These are phyloP conservation scores for Zarea fungicola DNA, from an alignment of 2,329 filamentous ascomycete species.

Conservation along the genomic window DNA sequence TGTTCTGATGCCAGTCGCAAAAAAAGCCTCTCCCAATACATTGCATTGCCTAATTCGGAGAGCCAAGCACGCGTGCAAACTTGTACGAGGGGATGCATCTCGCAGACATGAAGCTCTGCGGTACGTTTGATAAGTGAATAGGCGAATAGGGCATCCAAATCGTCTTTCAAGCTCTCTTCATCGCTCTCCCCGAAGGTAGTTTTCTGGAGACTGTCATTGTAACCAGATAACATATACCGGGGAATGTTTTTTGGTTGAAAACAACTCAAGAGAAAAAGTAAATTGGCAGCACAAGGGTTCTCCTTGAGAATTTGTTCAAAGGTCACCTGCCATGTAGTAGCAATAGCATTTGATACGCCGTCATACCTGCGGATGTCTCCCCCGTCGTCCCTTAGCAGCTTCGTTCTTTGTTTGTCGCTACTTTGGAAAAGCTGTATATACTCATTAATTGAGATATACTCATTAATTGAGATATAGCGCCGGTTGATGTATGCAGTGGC, in stretches of 20 bases:
- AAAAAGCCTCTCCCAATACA: slow-evolving; percentile 14
- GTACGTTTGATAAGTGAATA: slow-evolving; percentile 17
- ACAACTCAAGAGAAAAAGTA: slow-evolving; percentile 43
- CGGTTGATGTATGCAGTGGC: slow-evolving; percentile 24
- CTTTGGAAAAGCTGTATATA: slow-evolving; percentile 27
- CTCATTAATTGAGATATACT: slow-evolving; percentile 18
- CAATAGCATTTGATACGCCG: slow-evolving; percentile 21
- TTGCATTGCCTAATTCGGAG: slow-evolving; percentile 1
- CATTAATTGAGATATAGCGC: slow-evolving; percentile 19
- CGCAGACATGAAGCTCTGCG: slow-evolving; percentile 4
- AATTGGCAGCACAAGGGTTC: slow-evolving; percentile 30
- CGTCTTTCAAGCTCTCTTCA: slow-evolving; percentile 11
- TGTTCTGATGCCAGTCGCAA: slow-evolving; percentile 10
- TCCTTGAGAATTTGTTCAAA: slow-evolving; percentile 29
- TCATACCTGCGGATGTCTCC: slow-evolving; percentile 14
- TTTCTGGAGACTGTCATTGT: not conserved
- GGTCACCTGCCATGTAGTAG: slow-evolving; percentile 24
- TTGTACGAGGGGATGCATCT: slow-evolving; percentile 20
- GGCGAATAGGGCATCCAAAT: slow-evolving; percentile 14
- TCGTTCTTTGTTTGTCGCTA: slow-evolving; percentile 21
- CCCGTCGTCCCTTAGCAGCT: slow-evolving; percentile 16
- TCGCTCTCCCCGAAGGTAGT: not conserved
- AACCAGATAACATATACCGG: slow-evolving; percentile 13
- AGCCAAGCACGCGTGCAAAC: slow-evolving; percentile 21
- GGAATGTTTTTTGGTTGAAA: slow-evolving; percentile 41